Conservation (phyloP, 192 early-diverging fungal species). For the Hyaloraphidium curvatum region DNA sequence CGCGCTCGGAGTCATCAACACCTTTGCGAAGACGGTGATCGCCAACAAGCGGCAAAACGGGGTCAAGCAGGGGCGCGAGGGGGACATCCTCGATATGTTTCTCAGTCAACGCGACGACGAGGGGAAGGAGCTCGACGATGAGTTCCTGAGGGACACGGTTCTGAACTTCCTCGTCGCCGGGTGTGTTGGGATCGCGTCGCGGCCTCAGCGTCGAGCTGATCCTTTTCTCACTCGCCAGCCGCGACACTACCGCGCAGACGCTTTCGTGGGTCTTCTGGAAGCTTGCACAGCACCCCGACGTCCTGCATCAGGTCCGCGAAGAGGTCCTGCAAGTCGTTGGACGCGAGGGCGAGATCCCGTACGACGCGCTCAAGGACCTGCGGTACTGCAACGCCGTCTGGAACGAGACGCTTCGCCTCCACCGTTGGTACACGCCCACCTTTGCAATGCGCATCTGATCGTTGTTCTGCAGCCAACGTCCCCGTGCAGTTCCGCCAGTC, state of each 20-base stretch:
- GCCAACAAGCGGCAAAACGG: background rate
- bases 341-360: background rate
- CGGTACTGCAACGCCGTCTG: slow-evolving; percentile 32
- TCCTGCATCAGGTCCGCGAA: slow-evolving; percentile 5
- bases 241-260: slow-evolving; percentile 40
- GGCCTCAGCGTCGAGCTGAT: no score
- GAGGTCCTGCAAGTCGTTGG: slow-evolving; percentile 11
- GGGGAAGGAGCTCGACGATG: slow-evolving; percentile 13
- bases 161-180: slow-evolving; percentile 20
- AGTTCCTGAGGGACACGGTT: slow-evolving; percentile 21
- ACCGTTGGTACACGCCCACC: no score
- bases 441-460: no score
- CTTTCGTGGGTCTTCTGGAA: no score
- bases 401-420: slow-evolving; percentile 37
- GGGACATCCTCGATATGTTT: slow-evolving; percentile 12
- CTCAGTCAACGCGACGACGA: slow-evolving; percentile 19
- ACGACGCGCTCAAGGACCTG: slow-evolving; percentile 21
- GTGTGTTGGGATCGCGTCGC: no score
- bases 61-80: background rate
- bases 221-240: no score
- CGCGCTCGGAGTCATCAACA: background rate
- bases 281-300: no score
- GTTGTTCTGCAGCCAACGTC: slow-evolving; percentile 47
- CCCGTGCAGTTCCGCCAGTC: slow-evolving; percentile 29
- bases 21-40: background rate